These are phyloP conservation scores for Zymoseptoria ardabiliae DNA, from an alignment of 2,329 filamentous ascomycete genomes.

Conservation along the genomic window DNA sequence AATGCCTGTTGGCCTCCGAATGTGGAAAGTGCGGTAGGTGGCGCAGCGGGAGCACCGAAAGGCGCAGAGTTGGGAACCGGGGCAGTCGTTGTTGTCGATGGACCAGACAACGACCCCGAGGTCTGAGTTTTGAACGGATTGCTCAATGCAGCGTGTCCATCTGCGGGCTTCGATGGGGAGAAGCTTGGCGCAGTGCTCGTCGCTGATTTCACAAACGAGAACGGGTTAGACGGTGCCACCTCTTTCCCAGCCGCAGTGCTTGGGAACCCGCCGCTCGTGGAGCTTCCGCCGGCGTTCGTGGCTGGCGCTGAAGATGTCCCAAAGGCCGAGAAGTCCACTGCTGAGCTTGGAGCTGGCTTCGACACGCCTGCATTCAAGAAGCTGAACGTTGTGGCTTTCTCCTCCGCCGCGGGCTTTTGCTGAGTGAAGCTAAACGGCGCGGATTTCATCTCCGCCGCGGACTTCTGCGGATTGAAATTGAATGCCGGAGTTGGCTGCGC, in stretches of 20 bases:
- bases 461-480: neutral
- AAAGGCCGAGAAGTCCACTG: neutral
- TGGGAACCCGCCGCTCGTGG: neutral
- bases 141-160: neutral
- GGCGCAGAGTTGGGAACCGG: neutral
- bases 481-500: neutral
- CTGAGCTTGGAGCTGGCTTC: neutral
- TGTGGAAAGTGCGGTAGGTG: neutral
- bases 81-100: neutral
- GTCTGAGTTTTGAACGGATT: neutral
- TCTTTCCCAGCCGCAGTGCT: neutral
- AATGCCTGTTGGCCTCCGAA: neutral
- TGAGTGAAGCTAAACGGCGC: neutral
- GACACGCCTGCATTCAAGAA: neutral
- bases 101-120: neutral
- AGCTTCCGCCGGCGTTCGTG: neutral
- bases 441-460: neutral
- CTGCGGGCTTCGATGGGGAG: constrained; percentile 2
- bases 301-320: neutral
- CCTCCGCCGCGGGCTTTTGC: neutral
- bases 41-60: neutral
- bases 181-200: constrained; percentile 1
- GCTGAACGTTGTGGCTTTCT: neutral
- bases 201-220: neutral
- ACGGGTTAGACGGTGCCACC: neutral